phyloP scores from a whole-genome alignment of 2,329 filamentous ascomycete species.

The Graphium sp. region DNA sequence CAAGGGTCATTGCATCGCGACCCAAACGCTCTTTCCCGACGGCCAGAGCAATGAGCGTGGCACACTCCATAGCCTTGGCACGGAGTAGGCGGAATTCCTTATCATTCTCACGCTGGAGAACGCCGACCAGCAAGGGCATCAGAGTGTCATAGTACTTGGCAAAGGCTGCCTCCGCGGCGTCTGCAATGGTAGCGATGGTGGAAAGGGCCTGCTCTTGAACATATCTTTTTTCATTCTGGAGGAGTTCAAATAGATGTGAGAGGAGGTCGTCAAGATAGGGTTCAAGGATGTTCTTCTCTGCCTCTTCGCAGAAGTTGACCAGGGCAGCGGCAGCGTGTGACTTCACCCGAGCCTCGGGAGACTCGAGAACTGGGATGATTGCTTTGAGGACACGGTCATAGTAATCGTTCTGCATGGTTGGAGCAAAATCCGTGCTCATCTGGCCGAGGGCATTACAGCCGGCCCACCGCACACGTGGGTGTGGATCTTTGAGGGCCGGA shows the following conservation, averaged over 20 bases:
- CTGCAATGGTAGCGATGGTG: slow-evolving; percentile 96
- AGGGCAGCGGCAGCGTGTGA: slow-evolving; percentile 94
- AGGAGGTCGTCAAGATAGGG: slow-evolving; percentile 85
- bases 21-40: slow-evolving; percentile 90
- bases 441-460: slow-evolving; percentile 97
- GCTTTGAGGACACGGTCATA: slow-evolving; percentile 75
- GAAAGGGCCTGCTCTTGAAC: slow-evolving; percentile 96
- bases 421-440: slow-evolving; percentile 98
- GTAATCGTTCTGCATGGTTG: slow-evolving; percentile 94
- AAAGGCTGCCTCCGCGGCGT: slow-evolving; percentile 90
- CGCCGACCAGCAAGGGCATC: slow-evolving; percentile 87
- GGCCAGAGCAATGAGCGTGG: slow-evolving; percentile 85
- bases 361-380: slow-evolving; percentile 83
- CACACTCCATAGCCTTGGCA: slow-evolving; percentile 98
- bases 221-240: slow-evolving; percentile 86
- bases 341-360: slow-evolving; percentile 83
- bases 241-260: slow-evolving; percentile 67
- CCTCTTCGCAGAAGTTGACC: slow-evolving; percentile 98
- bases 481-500: slow-evolving; percentile 73
- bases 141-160: slow-evolving; percentile 88
- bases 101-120: slow-evolving; percentile 75
- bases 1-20: slow-evolving; percentile 69
- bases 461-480: slow-evolving; percentile 90
- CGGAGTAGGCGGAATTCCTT: slow-evolving; percentile 84
- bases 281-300: slow-evolving; percentile 79